phyloP scores from a whole-genome alignment of 148 eudicot genomes.

The Suaeda aralocaspica region DNA sequence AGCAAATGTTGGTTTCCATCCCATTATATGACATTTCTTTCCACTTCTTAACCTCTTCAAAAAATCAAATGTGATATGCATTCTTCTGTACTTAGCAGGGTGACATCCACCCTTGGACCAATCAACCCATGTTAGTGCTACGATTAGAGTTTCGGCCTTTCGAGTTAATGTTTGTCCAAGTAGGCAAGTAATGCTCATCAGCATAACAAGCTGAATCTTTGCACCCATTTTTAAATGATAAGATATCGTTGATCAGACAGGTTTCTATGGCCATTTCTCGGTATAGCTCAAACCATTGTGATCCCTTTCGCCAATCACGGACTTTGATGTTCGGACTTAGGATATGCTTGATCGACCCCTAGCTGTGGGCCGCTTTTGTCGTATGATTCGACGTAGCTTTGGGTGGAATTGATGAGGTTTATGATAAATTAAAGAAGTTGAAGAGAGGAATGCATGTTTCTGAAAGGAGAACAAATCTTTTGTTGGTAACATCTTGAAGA shows the following conservation, averaged over 20 bases:
- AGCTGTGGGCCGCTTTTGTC: conserved; percentile 49
- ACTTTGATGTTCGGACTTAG: conserved; percentile 54
- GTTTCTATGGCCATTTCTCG: conserved; percentile 50
- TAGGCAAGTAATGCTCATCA: conserved; percentile 88
- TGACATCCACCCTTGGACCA: not conserved
- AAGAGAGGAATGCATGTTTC: conserved; percentile 88
- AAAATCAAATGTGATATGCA: conserved; percentile 25
- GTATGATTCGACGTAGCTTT: conserved; percentile 47
- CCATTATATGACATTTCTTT: conserved; percentile 35
- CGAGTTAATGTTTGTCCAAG: conserved; percentile 43
- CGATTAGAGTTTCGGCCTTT: conserved; percentile 32
- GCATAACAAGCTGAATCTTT: conserved; percentile 51
- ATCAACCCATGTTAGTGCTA: conserved; percentile 46
- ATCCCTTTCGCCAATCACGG: conserved; percentile 81
- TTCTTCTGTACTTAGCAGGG: conserved; percentile 9
- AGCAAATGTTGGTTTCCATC: conserved; percentile 26
- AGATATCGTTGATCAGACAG: conserved; percentile 42
- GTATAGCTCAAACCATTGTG: conserved; percentile 86
- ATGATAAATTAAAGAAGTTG: conserved; percentile 70
- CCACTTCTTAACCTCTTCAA: conserved; percentile 29
- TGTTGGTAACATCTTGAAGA: conserved; percentile 66
- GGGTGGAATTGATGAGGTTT: conserved; percentile 62
- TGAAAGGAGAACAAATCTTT: conserved; percentile 74
- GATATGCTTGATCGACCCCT: conserved; percentile 69
- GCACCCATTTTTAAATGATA: conserved; percentile 47